These are phyloP conservation scores for Juglanconis sp. DNA, from an alignment of 2,329 filamentous ascomycete species.

Conservation along the genomic window DNA sequence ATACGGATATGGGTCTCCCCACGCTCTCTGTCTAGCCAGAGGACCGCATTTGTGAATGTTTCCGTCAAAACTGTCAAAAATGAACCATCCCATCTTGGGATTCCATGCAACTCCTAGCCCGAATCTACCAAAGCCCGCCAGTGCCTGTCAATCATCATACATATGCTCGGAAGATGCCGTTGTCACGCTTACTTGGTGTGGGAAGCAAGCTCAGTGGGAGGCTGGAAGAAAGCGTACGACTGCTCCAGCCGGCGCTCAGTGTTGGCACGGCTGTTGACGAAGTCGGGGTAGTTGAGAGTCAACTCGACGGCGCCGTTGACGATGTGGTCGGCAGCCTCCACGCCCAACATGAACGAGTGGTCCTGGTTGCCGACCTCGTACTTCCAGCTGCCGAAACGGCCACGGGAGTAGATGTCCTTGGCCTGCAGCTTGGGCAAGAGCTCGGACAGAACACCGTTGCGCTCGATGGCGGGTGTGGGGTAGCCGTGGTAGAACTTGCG, in stretches of 20 bases:
- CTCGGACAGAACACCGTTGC: conserved; percentile 89
- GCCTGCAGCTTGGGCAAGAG: conserved; percentile 89
- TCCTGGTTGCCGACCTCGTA: conserved; percentile 97
- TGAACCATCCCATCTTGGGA: conserved; percentile 9
- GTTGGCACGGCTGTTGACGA: conserved; percentile 79
- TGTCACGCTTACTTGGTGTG: background rate
- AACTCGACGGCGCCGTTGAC: conserved; percentile 86
- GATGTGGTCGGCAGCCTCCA: conserved; percentile 88
- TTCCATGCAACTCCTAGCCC: conserved; percentile 19
- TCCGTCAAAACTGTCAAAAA: conserved; percentile 12
- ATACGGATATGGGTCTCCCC: background rate
- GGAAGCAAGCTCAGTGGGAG: conserved; percentile 6
- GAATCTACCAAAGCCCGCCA: conserved; percentile 17
- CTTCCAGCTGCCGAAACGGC: conserved; percentile 95
- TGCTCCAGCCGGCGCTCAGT: conserved; percentile 59
- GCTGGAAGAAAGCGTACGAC: conserved; percentile 36
- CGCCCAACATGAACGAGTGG: conserved; percentile 95
- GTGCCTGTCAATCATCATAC: conserved; percentile 13
- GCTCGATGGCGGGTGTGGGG: conserved; percentile 90
- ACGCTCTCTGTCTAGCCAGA: conserved; percentile 10
- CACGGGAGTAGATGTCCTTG: conserved; percentile 89
- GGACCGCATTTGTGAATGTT: background rate
- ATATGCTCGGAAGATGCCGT: background rate
- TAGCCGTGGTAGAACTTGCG: conserved; percentile 98
- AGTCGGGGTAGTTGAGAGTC: conserved; percentile 94